These are phyloP conservation scores for Pseudofabraea citricarpa DNA, from an alignment of 2,329 filamentous ascomycete genomes.

Conservation along the genomic window DNA sequence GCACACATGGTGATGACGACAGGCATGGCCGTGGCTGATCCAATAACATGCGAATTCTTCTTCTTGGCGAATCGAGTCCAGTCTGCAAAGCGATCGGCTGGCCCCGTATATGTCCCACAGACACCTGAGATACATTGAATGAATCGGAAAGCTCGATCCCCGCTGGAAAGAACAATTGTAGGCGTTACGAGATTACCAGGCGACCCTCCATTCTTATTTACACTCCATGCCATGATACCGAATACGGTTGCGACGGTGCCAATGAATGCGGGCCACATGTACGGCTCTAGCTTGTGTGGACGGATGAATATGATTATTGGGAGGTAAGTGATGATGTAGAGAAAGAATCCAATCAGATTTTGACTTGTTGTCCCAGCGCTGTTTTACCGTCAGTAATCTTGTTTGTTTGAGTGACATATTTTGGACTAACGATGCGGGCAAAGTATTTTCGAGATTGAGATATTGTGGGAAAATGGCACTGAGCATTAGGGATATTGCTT, in stretches of 20 bases:
- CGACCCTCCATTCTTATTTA: constrained; percentile 5
- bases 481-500: constrained; percentile 9
- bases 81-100: constrained; percentile 5
- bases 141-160: constrained; percentile 4
- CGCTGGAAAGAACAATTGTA: constrained; percentile 1
- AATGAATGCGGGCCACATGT: constrained; percentile 6
- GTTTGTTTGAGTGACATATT: not conserved
- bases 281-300: constrained; percentile 5
- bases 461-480: constrained; percentile 11
- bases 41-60: constrained; percentile 12
- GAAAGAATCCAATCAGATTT: constrained; percentile 4
- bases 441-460: constrained; percentile 9
- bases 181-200: constrained; percentile 4
- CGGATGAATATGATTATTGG: constrained; percentile 6
- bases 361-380: constrained; percentile 4
- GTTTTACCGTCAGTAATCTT: not conserved
- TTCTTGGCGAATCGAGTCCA: constrained; percentile 10
- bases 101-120: constrained; percentile 3
- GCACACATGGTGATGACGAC: constrained; percentile 4
- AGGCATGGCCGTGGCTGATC: constrained; percentile 7
- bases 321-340: constrained; percentile 5
- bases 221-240: constrained; percentile 6
- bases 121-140: constrained; percentile 4
- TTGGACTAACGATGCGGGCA: constrained; percentile 3
- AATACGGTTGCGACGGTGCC: constrained; percentile 2